Conservation (phyloP, 305 asterid species). For the Petunia hybrid region DNA sequence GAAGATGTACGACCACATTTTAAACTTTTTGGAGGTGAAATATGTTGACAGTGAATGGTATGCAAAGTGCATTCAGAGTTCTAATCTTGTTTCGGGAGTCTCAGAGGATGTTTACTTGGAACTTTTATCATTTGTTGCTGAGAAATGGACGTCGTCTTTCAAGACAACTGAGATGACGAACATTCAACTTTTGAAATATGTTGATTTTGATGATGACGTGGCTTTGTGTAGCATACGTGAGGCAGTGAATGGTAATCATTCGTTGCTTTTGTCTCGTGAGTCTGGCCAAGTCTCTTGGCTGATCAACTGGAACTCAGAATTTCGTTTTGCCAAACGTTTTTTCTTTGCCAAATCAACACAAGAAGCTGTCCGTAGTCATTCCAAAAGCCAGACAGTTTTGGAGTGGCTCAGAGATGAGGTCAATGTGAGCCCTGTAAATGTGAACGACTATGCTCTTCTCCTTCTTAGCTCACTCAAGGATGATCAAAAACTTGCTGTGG, state of each 20-base stretch:
- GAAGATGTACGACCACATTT: constrained; percentile 32
- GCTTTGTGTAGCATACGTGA: constrained; percentile 37
- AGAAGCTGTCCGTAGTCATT: constrained; percentile 11
- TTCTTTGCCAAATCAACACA: constrained; percentile 43
- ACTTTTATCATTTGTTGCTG: constrained; percentile 47
- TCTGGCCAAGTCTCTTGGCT: constrained; percentile 41
- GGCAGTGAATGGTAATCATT: background rate
- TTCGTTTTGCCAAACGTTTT: constrained; percentile 28
- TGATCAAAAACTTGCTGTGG: constrained; percentile 33
- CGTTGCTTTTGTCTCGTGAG: constrained; percentile 26
- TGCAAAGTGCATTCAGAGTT: constrained; percentile 45
- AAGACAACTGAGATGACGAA: constrained; percentile 32
- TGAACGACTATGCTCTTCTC: constrained; percentile 34
- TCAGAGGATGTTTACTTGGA: constrained; percentile 45
- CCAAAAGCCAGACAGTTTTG: constrained; percentile 33
- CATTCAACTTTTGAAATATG: constrained; percentile 39
- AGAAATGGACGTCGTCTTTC: constrained; percentile 42
- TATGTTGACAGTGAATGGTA: constrained; percentile 49
- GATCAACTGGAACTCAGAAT: constrained; percentile 48
- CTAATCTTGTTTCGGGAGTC: constrained; percentile 43
- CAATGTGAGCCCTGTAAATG: constrained; percentile 22
- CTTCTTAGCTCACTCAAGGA: constrained; percentile 12
- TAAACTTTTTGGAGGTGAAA: constrained; percentile 42
- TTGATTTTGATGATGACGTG: constrained; percentile 32
- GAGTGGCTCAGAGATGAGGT: constrained; percentile 45